These are phyloP conservation scores for Neopestalotiopsis rosae DNA, from an alignment of 2,329 filamentous ascomycete species.

Conservation along the genomic window DNA sequence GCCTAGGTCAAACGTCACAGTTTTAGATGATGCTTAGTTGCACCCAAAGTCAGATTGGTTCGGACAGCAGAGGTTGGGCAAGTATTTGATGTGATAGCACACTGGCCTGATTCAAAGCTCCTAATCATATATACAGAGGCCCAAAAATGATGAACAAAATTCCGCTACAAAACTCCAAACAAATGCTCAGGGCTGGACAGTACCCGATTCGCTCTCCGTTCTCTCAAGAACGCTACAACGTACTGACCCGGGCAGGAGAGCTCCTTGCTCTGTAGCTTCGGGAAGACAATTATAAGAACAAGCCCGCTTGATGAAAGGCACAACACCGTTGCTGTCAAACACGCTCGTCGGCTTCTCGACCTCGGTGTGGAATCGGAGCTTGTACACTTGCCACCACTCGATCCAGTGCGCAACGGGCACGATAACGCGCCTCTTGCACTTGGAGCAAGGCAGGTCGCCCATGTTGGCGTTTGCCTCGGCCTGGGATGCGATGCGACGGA, in stretches of 20 bases:
- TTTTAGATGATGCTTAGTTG: too few relatives aligned
- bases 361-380: neutral
- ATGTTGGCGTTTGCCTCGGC: conserved; percentile 43
- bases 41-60: too few relatives aligned
- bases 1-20: too few relatives aligned
- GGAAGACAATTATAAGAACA: conserved; percentile 58
- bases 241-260: conserved; percentile 22
- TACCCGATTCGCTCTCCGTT: neutral
- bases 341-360: neutral
- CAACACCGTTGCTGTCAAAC: conserved; percentile 6
- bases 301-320: conserved; percentile 31
- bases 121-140: neutral
- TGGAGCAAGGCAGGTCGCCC: conserved; percentile 57
- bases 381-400: conserved; percentile 60
- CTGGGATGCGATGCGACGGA: conserved; percentile 46
- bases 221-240: conserved; percentile 4
- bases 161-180: neutral
- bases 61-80: neutral
- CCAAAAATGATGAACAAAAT: neutral
- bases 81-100: neutral
- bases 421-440: conserved; percentile 54
- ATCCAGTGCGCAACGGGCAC: conserved; percentile 64
- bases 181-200: neutral
- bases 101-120: neutral
- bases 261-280: conserved; percentile 20